These are phyloP conservation scores for Pichia sp. DNA, from an alignment of 1,139 yeast species.

Conservation along the genomic window DNA sequence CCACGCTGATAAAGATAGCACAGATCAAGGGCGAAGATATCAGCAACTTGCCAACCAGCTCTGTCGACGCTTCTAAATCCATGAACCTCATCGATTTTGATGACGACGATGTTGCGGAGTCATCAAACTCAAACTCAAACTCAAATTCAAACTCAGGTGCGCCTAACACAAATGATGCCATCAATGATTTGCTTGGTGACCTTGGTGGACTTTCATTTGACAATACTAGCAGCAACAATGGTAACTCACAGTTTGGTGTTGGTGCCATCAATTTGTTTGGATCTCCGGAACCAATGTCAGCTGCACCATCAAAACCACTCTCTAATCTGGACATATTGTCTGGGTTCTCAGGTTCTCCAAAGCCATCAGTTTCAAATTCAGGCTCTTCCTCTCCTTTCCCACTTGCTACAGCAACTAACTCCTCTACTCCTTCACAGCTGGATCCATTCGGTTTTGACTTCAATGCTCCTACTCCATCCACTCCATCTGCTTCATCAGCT, in stretches of 20 bases:
- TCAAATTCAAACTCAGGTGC: conserved; percentile 8
- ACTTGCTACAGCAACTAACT: conserved; percentile 1
- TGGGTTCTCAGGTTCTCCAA: conserved; percentile 8
- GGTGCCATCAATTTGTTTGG: conserved; percentile 32
- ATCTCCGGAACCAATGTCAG: conserved; percentile 16
- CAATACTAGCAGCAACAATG: conserved; percentile 12
- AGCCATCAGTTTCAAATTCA: conserved; percentile 4
- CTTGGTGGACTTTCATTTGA: conserved; percentile 54
- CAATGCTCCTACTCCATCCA: conserved; percentile 23
- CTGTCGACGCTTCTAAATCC: conserved; percentile 19
- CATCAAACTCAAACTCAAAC: not conserved
- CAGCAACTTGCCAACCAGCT: conserved; percentile 52
- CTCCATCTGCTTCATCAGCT: conserved; percentile 26
- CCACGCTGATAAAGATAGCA: conserved; percentile 60
- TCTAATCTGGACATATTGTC: conserved; percentile 15
- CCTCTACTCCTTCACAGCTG: conserved; percentile 21
- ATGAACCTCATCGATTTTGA: conserved; percentile 69
- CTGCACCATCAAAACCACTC: conserved; percentile 4
- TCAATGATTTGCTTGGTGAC: conserved; percentile 66
- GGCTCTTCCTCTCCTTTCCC: conserved; percentile 3
- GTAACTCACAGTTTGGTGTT: conserved; percentile 24
- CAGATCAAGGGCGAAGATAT: conserved; percentile 56
- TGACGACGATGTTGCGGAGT: not conserved
- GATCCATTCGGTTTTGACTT: conserved; percentile 50
- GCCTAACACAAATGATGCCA: conserved; percentile 37